Evolutionary conservation across 2,329 filamentous ascomycete genomes (phyloP), one percentile per base, ranked within the genome.

Genomic region (Colletotrichum musicola): DNA sequence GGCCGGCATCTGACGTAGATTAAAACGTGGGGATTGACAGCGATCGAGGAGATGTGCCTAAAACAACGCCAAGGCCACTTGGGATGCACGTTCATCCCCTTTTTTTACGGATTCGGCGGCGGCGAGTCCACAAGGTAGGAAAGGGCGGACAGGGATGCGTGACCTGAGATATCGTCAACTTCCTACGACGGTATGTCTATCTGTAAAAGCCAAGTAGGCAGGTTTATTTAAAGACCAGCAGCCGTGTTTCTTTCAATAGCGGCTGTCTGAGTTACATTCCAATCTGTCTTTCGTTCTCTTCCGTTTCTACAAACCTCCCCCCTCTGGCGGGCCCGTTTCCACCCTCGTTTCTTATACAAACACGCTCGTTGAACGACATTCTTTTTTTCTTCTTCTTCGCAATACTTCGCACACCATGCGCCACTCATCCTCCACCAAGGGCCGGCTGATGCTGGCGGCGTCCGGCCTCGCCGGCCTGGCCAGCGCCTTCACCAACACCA

Each of bases 401-500:
- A 44, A 53, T 1, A 22, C 14, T 13, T 14, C 30, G 9, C 6
- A n/a, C 27, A 54, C 44, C 49, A 62, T 62, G 49, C 35, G 35
- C 49, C 49, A 50, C 30, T 60, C 59, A 46, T 53, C 58, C 20
- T 25, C 58, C 18, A 30, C 25, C 49, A 51, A 18, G 25, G 16
- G 16, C 22, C 49, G 20, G 4, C 38, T 54, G 14, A 16, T 62
- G 16, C 49, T 57, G 30, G 64, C 64, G 22, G 35, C 57, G 14
- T 35, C 58, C 14, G 47, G 58, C 4, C 50, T 62, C 27, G 54
- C 50, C 63, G 46, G 59, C 38, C 22, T 68, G 59, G 64, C 64
- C 20, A 35, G 69, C 54, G 73, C 73, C 27, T 75, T 74, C 70
- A 75, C 73, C 35, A 70, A 73, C 44, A 71, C 71, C 57, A 69